Evolutionary conservation across 306 rosid genomes (phyloP).

Genomic region (Vicia sativa): DNA sequence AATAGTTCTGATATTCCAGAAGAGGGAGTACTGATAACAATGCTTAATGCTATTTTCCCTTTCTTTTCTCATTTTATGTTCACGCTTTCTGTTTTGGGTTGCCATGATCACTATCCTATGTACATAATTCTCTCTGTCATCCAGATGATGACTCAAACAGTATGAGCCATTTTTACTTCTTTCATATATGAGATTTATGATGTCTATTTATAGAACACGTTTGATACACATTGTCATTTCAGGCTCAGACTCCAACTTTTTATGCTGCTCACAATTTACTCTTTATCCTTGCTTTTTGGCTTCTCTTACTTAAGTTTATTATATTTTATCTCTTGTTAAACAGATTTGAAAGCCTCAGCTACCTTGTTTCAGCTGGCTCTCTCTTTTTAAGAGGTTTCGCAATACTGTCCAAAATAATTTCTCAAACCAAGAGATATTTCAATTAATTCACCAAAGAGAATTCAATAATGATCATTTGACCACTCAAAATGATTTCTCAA

Average conservation of each 20-base stretch:
- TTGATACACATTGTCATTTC: constrained; percentile 41
- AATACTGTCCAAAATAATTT: too few relatives aligned
- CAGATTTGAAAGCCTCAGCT: too few relatives aligned
- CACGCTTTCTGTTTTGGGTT: background rate
- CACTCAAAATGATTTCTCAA: too few relatives aligned
- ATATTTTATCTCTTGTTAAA: too few relatives aligned
- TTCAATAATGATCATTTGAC: too few relatives aligned
- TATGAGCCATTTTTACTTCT: constrained; percentile 13
- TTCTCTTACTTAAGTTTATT: too few relatives aligned
- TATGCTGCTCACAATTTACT: too few relatives aligned
- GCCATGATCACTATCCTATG: constrained; percentile 2
- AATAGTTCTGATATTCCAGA: background rate
- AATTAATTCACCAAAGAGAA: too few relatives aligned
- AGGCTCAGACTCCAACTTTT: constrained; percentile 57
- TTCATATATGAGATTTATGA: background rate
- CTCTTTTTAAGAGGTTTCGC: too few relatives aligned
- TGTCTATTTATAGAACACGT: background rate
- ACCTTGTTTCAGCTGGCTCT: too few relatives aligned
- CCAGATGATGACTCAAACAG: background rate
- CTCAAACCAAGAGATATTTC: too few relatives aligned
- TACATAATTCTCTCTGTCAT: constrained; percentile 5
- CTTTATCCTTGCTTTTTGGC: too few relatives aligned
- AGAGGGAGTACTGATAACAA: constrained; percentile 8
- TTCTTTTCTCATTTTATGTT: background rate
- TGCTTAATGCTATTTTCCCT: background rate